Evolutionary conservation across 371 early-diverging fungal species (phyloP), one percentile per base, ranked within the genome.

Genomic region (Saksenaea vasiformis): DNA sequence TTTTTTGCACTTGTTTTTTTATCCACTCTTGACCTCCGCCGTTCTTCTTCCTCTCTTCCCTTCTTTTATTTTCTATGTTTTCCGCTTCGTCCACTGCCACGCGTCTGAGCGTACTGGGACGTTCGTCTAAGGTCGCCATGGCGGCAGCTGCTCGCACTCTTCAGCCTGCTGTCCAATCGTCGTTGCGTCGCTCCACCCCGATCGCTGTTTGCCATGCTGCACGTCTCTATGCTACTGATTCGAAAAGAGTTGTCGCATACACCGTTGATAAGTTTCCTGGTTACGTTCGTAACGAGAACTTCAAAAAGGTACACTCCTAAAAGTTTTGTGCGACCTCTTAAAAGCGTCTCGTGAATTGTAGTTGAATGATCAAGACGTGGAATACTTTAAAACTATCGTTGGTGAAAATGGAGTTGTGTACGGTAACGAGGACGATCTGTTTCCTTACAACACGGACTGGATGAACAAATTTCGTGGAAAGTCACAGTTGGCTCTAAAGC

Each of bases 391-490:
- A 38, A 79, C 87, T 1, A 76, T 89, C 63, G 76, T 90, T 19
- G 78, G 84, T 9, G 80, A 80, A 11, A 71, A 65, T 54, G 76
- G 78, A 15, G 57, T 79, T 15, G 79, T 87, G 14, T 75, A 80
- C 26, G 76, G 79, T 27, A 82, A 78, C 53, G 70, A 70, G 35
- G 87, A 87, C 28, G 88, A 87, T 56, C 64, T 91, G 15, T 76
- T 82, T 39, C 63, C 81, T 9, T 94, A 83, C 72, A 94, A 94
- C 67, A 79, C 84, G 37, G 97, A 97, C 77, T 98, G 98, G 97
- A 86, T 95, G 87, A 83, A 87, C 67, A 96, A 95, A 76, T 97
- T 92, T 75, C 83, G 90, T 35, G 98, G 98, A 7, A 76, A 86
- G 63, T 89, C 93, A n/a, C 82, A 80, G 41, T 64, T 95, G 15